A percentile compares a stretch with the other conserved stretches of the same genome.
These are phyloP conservation scores for Oryza nivara DNA, from an alignment of 176 grass and related monocot genomes.

Conservation along the genomic window DNA sequence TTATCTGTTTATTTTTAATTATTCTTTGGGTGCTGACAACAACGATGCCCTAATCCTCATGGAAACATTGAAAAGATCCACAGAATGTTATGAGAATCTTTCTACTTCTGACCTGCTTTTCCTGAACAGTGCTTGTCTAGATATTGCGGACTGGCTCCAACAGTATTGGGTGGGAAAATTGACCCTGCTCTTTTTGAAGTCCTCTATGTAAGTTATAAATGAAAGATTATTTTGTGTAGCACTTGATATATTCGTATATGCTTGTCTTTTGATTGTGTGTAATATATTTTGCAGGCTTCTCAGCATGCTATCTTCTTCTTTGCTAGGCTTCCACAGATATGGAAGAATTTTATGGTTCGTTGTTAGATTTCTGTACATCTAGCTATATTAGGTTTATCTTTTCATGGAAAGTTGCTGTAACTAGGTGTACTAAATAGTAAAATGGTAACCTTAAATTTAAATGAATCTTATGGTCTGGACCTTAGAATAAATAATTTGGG, in stretches of 20 bases:
- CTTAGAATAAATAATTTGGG: not conserved
- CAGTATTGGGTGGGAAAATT: slow-evolving; percentile 77
- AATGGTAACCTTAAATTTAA: not conserved
- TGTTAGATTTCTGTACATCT: slow-evolving; percentile 15
- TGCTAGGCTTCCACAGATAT: slow-evolving; percentile 97
- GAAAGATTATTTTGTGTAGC: slow-evolving; percentile 8
- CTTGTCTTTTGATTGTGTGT: slow-evolving; percentile 8
- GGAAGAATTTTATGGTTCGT: slow-evolving; percentile 85
- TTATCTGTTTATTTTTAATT: slow-evolving; percentile 13
- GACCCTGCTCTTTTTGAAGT: slow-evolving; percentile 93
- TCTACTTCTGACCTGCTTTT: slow-evolving; percentile 33
- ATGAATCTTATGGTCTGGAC: not conserved
- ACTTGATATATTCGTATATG: not conserved
- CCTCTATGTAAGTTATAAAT: slow-evolving; percentile 70
- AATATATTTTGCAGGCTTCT: slow-evolving; percentile 63
- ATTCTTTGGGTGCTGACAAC: not conserved
- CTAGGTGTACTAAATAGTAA: slow-evolving; percentile 5
- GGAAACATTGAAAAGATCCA: slow-evolving; percentile 20
- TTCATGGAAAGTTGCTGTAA: slow-evolving; percentile 19
- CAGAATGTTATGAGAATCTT: not conserved
- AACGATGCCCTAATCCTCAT: not conserved
- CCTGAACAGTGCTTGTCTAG: slow-evolving; percentile 58
- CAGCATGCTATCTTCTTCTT: slow-evolving; percentile 97
- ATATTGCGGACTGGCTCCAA: slow-evolving; percentile 90
- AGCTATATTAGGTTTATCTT: not conserved